phyloP scores from a whole-genome alignment of 192 early-diverging fungal genomes.

The Backusella westeae region DNA sequence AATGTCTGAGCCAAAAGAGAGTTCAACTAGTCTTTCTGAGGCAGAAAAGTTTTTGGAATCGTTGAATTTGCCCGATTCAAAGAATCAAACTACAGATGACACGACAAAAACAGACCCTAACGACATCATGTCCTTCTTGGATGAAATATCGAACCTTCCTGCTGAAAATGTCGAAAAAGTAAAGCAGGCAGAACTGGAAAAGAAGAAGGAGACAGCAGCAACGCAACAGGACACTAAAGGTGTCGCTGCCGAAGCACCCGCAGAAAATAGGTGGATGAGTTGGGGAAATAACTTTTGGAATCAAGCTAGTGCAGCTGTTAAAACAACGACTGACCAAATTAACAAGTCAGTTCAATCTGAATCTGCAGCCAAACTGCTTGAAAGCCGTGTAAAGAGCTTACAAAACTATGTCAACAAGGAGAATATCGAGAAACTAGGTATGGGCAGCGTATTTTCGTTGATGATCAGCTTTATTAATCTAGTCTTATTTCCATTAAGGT shows the following conservation, averaged over 20 bases:
- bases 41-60: constrained; percentile 38
- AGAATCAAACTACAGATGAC: background rate
- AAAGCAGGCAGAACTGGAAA: constrained; percentile 5
- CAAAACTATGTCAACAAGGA: constrained; percentile 49
- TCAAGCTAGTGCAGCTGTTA: constrained; percentile 54
- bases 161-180: background rate
- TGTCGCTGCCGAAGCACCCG: background rate
- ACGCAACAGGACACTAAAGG: background rate
- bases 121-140: constrained; percentile 38
- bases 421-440: constrained; percentile 51
- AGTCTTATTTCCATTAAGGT: constrained; percentile 15
- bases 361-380: constrained; percentile 41
- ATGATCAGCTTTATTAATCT: background rate
- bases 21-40: constrained; percentile 20
- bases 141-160: constrained; percentile 28
- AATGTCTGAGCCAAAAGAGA: background rate
- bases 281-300: constrained; percentile 49
- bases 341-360: constrained; percentile 50
- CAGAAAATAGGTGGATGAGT: constrained; percentile 29
- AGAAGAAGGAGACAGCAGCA: background rate
- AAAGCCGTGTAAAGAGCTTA: constrained; percentile 48
- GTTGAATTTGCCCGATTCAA: constrained; percentile 18
- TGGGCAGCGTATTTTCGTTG: background rate
- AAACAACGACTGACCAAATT: constrained; percentile 52
- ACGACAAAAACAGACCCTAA: constrained; percentile 16